Evolutionary conservation across 140 eudicot species (phyloP).

Genomic region (Bidens hawaiensis): DNA sequence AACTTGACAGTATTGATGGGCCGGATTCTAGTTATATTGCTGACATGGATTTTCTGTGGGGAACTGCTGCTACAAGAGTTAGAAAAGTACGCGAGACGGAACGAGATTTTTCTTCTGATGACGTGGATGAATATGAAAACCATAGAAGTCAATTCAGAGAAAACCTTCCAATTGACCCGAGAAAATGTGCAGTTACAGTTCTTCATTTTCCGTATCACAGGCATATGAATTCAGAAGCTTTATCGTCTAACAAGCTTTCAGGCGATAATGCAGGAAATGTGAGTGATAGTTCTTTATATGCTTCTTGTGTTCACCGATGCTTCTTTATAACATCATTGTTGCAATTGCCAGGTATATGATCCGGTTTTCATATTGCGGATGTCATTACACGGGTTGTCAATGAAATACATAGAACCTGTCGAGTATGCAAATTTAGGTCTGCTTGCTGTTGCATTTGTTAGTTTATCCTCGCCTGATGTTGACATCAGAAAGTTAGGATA

Average conservation of each 20-base stretch:
- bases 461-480: slow-evolving; percentile 72
- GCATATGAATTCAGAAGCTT: slow-evolving; percentile 24
- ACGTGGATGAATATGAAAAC: slow-evolving; percentile 35
- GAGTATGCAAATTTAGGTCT: slow-evolving; percentile 87
- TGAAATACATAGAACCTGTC: slow-evolving; percentile 70
- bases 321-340: slow-evolving; percentile 12
- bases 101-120: slow-evolving; percentile 27
- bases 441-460: slow-evolving; percentile 79
- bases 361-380: slow-evolving; percentile 82
- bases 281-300: not conserved
- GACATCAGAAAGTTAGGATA: slow-evolving; percentile 74
- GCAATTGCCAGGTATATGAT: slow-evolving; percentile 48
- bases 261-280: slow-evolving; percentile 23
- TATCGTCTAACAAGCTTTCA: slow-evolving; percentile 16
- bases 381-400: slow-evolving; percentile 72
- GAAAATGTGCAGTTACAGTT: slow-evolving; percentile 65
- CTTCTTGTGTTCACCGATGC: not conserved
- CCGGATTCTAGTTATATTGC: slow-evolving; percentile 32
- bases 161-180: slow-evolving; percentile 75
- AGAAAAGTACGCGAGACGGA: slow-evolving; percentile 51
- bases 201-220: slow-evolving; percentile 74
- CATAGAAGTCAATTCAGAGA: slow-evolving; percentile 66
- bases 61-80: slow-evolving; percentile 53
- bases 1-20: slow-evolving; percentile 47
- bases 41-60: slow-evolving; percentile 86